Base-by-base conservation (phyloP, 2,329 filamentous ascomycete species). In the Diplodia mutila region DNA sequence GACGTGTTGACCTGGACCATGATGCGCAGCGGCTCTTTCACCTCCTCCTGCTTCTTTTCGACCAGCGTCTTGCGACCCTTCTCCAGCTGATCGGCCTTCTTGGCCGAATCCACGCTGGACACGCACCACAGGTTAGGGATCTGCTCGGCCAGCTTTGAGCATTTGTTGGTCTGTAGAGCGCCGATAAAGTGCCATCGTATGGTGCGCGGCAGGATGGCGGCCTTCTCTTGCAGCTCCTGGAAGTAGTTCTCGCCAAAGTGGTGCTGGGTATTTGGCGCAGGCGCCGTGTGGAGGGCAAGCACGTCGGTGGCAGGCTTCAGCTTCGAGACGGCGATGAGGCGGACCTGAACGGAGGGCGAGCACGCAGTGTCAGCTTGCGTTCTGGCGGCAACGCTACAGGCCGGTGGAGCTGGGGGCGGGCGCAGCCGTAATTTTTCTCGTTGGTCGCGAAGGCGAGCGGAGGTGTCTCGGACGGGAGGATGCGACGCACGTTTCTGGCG, bases 111-210 rank as follows among this genome's bases (percentile, higher is more conserved):
- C 57, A 99, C 89, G 74, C 92, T 96, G 75, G 93, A 95, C 29
- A 99, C 93, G 74, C 91, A 92, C 86, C 90, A 97, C 53, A 99
- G 87, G 74, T 96, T 97, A 32, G 91, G 90, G 70, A 98, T 91
- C 74, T 91, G 89, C 74, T 88, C 84, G 3, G 94, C 92, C 11
- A 99, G 86, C 52, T 87, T 87, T 74, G 93, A 93, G 85, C 93
- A 97, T 83, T 98, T 97, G 73, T 94, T 96, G 16, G 91, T 94
- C 80, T 99, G 95, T 48, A 99, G 82, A 0, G 91, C 93, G 48
- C 95, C 95, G 77, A 98, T 99, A 79, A 98, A 97, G 80, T 99
- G 95, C 95, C 95, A 99, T 73, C 86, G 86, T 71, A 99, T 91
- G 39, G 85, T 86, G 53, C 82, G 81, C 0, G 95, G 94, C 12